A percentile compares a stretch with the other conserved stretches of the same genome.
These are phyloP conservation scores for Pseudogymnoascus sp. DNA, from an alignment of 2,329 filamentous ascomycete genomes.

Conservation along the genomic window DNA sequence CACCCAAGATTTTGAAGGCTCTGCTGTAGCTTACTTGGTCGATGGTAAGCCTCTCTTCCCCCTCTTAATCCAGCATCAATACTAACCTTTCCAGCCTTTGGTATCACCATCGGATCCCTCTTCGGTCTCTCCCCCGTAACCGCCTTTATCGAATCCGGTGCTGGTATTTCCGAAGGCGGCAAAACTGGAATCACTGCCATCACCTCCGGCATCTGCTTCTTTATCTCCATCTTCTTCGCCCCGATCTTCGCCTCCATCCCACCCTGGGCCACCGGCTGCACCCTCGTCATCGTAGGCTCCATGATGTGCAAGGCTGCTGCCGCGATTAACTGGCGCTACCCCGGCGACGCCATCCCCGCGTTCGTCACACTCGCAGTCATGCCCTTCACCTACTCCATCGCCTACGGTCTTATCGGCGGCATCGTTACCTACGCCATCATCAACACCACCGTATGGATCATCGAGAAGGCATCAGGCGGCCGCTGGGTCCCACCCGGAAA, in stretches of 20 bases:
- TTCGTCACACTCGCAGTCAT: conserved; percentile 79
- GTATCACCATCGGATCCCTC: conserved; percentile 71
- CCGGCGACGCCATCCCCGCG: conserved; percentile 75
- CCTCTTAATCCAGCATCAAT: background rate
- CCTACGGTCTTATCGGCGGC: conserved; percentile 72
- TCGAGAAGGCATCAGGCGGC: conserved; percentile 59
- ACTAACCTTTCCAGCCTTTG: conserved; percentile 18
- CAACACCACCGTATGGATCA: conserved; percentile 61
- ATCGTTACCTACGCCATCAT: conserved; percentile 69
- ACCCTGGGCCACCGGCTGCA: conserved; percentile 81
- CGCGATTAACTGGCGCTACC: conserved; percentile 84
- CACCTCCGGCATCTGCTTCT: conserved; percentile 71
- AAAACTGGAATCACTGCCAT: conserved; percentile 79
- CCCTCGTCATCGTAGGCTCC: conserved; percentile 78
- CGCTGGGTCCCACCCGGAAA: conserved; percentile 68
- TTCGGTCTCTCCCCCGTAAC: conserved; percentile 75
- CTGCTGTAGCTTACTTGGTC: conserved; percentile 73
- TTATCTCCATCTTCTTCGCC: conserved; percentile 81
- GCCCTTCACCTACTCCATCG: conserved; percentile 86
- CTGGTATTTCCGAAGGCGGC: conserved; percentile 80
- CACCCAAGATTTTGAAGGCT: conserved; percentile 82
- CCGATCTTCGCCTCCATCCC: conserved; percentile 87
- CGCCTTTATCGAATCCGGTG: conserved; percentile 82
- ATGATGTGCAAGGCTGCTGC: conserved; percentile 74
- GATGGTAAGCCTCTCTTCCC: conserved; percentile 42